Base-by-base conservation (phyloP, 1,284 basidiomycete genomes). In the Fistulinella cinereoalba region DNA sequence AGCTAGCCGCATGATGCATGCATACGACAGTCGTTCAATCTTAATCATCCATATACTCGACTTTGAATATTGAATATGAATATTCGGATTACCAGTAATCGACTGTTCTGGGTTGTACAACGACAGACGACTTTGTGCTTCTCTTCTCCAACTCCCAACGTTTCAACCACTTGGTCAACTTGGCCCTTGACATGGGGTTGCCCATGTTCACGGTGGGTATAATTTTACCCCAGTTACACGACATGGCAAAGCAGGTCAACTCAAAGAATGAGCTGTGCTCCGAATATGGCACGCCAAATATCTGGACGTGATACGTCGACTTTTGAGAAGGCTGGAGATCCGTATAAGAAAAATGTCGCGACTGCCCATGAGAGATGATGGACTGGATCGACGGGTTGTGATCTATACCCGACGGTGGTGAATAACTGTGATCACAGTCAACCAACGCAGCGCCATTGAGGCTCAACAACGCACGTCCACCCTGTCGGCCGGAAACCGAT, bases 151-250 rank as follows among this genome's bases (percentile, higher is more conserved):
- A 77, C 46, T 89, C 81, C 93, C 94, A 97, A 55, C 79, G 82
- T 57, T 85, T 79, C 43, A 97, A 77, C 93, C 92, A 96, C 53
- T 77, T 81, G 32, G 77, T 72, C 87, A 97, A 96, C 73, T 90
- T 95, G 1, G 73, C 81, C 47, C 91, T 73, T 42, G 86, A 89
- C 18, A 64, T 71, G 61, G 89, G 84, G 53, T 77, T 93, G 15
- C 89, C 90, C 0, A 98, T 88, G 58, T 97, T 98, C 36, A 98
- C 95, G 0, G 96, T 98, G 5, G 96, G 91, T 55, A 98, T 95
- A 76, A 98, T 95, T 58, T 76, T 85, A 8, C 61, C 79, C 85
- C 81, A 96, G 60, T 81, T 74, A 27, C 92, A 72, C 11, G 85
- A 89, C 62, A 98, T 75, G 4, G 92, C 92, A 61, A 98, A 98